Base-by-base conservation (phyloP, 108 stramenopile species). In the Pseudonitzschia multiseries region DNA sequence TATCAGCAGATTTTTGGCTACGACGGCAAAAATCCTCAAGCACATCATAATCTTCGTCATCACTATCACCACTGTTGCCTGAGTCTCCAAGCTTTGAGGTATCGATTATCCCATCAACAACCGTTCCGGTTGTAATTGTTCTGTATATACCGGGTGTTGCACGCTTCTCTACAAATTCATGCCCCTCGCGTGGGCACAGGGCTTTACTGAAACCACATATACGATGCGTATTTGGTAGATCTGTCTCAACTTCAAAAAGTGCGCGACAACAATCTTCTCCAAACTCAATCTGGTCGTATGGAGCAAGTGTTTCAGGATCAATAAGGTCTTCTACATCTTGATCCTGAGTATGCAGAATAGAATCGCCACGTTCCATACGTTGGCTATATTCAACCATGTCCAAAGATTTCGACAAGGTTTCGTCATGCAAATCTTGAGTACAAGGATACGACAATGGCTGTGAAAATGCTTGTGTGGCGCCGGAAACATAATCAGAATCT, bases 331-430 rank as follows among this genome's bases (percentile, higher is more conserved):
- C 80, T 15, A 75, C 69, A 15, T 73, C 61, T 27, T 74, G 57
- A 17, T 56, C 63, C 54, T 69, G 73, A 27, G 63, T 73, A 22
- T 74, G 22, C 6, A 76, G 29, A n/a, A 90, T 60, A 0, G 75
- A 63, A 28, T 87, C 84, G 22, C 87, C 86, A 9, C 75, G 79
- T 10, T 92, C 91, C 18, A 92, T 78, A n/a, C 78, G 57, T 28
- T 88, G 86, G 28, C 87, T 88, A 33, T 81, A 81, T 31, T 50
- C 54, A 17, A 29, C 73, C 0, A 59, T 27, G 41, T 79, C 54
- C 3, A 75, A 10, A 40, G 42, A 18, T 2, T 50, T 57, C 24
- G 26, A 6, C 10, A 63, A 24, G 6, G 65, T 42, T 62, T 71
- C 65, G 18, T 57, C 22, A 36, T 77, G 76, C 56, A 77, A 52